Evolutionary conservation across 345 rosid genomes (phyloP).

Genomic region (Populus nigra): DNA sequence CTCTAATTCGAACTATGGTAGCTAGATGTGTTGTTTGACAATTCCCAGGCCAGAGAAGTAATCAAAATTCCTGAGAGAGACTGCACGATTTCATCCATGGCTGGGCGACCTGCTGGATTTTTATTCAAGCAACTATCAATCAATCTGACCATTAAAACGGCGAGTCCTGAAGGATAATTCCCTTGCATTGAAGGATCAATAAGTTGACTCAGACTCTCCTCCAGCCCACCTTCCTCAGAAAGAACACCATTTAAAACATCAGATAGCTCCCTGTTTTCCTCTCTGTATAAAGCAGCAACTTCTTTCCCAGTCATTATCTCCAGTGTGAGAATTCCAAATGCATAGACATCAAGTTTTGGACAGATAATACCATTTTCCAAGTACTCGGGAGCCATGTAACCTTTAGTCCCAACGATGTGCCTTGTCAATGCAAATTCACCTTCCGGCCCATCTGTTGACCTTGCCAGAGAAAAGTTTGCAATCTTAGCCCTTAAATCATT

Average conservation of each 20-base stretch:
- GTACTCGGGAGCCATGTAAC: conserved; percentile 87
- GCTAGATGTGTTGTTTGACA: conserved; percentile 15
- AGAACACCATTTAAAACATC: conserved; percentile 27
- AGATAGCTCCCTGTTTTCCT: conserved; percentile 28
- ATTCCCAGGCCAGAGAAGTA: conserved; percentile 38
- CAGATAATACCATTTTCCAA: conserved; percentile 70
- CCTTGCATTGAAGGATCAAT: conserved; percentile 45
- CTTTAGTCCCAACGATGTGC: conserved; percentile 80
- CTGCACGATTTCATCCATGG: conserved; percentile 55
- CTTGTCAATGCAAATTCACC: conserved; percentile 64
- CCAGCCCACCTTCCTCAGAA: conserved; percentile 23
- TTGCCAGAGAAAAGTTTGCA: conserved; percentile 46
- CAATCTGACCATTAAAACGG: conserved; percentile 36
- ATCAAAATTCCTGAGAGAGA: conserved; percentile 51
- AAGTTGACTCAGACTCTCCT: conserved; percentile 27
- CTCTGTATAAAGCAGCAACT: conserved; percentile 34
- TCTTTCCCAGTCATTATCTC: conserved; percentile 72
- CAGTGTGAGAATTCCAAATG: conserved; percentile 68
- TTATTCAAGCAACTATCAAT: conserved; percentile 53
- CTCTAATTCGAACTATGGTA: conserved; percentile 11
- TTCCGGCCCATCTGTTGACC: conserved; percentile 42
- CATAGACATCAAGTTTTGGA: conserved; percentile 75
- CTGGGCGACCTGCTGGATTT: conserved; percentile 61
- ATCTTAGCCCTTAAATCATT: conserved; percentile 57
- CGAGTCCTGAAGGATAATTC: conserved; percentile 44